A percentile compares a stretch with the other conserved stretches of the same genome.
Evolutionary conservation across 1,284 basidiomycete genomes (phyloP).

Genomic region (Boletus sp.): DNA sequence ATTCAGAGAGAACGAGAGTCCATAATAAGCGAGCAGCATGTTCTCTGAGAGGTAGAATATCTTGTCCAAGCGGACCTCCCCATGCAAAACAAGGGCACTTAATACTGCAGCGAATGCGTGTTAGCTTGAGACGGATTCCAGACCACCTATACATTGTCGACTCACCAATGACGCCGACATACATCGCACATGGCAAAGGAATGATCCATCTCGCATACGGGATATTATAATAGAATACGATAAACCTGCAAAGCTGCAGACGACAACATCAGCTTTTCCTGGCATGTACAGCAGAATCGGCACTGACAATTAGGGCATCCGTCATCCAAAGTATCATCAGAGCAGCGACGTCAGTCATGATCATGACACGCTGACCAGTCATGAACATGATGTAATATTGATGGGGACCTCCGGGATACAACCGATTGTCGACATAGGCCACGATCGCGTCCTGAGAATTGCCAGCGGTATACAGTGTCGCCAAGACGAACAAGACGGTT

Average conservation of each 20-base stretch:
- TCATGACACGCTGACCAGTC: conserved; percentile 23
- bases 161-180: conserved; percentile 25
- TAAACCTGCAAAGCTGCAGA: conserved; percentile 26
- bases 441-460: conserved; percentile 27
- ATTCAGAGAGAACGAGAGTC: conserved; percentile 37
- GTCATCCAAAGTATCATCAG: conserved; percentile 33
- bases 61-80: conserved; percentile 16
- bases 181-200: conserved; percentile 27
- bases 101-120: conserved; percentile 10
- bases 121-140: not conserved
- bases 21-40: conserved; percentile 29
- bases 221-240: conserved; percentile 23
- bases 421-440: conserved; percentile 35
- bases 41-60: conserved; percentile 26
- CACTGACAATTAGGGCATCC: conserved; percentile 28
- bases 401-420: conserved; percentile 33
- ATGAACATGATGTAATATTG: conserved; percentile 23
- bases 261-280: conserved; percentile 2
- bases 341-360: conserved; percentile 24
- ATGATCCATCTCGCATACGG: conserved; percentile 28
- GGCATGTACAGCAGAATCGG: not conserved
- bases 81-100: conserved; percentile 20
- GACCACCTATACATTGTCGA: not conserved
- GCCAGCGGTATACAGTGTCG: conserved; percentile 29
- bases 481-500: conserved; percentile 30